Base-by-base conservation (phyloP, 2,329 filamentous ascomycete genomes). In the Aureobasidium musti region DNA sequence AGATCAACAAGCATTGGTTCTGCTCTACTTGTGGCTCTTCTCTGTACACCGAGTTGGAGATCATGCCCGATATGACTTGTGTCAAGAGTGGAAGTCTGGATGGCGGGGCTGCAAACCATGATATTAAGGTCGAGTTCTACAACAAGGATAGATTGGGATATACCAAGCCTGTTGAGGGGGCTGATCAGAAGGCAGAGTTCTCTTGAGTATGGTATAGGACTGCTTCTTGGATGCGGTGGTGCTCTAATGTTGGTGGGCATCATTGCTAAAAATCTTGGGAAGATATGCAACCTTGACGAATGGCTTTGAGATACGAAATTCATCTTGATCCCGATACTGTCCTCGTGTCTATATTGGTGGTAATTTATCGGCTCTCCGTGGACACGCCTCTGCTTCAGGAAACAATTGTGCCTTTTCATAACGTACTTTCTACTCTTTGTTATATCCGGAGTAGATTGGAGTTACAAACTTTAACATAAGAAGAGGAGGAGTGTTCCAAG, bases 1-100 rank as follows among this genome's bases (percentile, higher is more conserved):
- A 85, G 72, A 76, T 80, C 68, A 86, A 86, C 75, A 82, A 80
- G 69, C 83, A 85, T 71, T 84, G 79, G 75, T 86, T 86, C 77
- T 86, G 84, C 72, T 69, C 74, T 19, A 81, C 72, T 67, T 86
- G 84, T 70, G 84, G 84, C 21, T 82, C 79, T 1, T 77, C 79
- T 63, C 70, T 86, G 28, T 85, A 82, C 72, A 84, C 82, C 11
- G 78, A 82, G 72, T 76, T 85, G 30, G 84, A 85, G 33, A 60
- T 85, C 49, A 83, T 86, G 83, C 79, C 81, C 1, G 82, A 82
- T 23, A 74, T 80, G 69, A 78, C 79, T 10, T 78, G 78, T 68
- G 74, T 86, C 71, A 86, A 86, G 76, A 82, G 80, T 2, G 84
- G 84, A 1, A 74, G 77, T 1, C 72, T 86, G 30, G 83, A 86